Evolutionary conservation across 148 eudicot genomes (phyloP), one percentile per base, ranked within the genome.

Genomic region (Amaranthus cruentus): DNA sequence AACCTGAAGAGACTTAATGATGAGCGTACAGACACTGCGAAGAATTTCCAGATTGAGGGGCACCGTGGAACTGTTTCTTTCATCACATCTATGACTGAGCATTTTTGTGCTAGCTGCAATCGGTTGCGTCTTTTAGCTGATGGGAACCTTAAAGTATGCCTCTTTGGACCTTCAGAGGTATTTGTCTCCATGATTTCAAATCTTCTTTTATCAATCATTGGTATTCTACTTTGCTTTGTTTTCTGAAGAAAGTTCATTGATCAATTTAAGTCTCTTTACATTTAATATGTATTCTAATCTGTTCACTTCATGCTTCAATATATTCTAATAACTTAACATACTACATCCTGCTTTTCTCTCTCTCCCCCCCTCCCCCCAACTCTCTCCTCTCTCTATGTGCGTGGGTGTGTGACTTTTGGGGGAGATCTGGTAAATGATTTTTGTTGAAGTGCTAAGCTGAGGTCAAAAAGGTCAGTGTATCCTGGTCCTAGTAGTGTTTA

Each of bases 31-130:
- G 97, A 93, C 68, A 93, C 98, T 18, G 98, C 98, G 74, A 93
- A 91, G 87, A 94, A 91, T 79, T 94, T 88, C 81, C 84, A 79
- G 73, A 83, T 94, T 76, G 96, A 91, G 81, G 98, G 96, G 55
- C 93, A 91, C 82, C 76, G 67, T 42, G 98, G 98, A 61, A 84
- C 92, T 61, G 96, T 94, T 80, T 94, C 98, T 67, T 94, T 94
- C 68, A 94, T 94, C 70, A 94, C 98, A 73, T 94, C 98, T 49
- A 94, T 94, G 98, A 94, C 97, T 2, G 92, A 94, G 83, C 98
- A 94, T 76, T 94, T 94, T 62, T 94, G 98, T 82, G 88, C 88
- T 71, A 90, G 98, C 65, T 94, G 98, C 86, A 94, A 91, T 68
- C 87, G 98, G 69, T 72, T 94, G 79, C 88, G 98, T 62, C 88